Base-by-base conservation (phyloP, 345 rosid genomes). In the Lagerstroemia speciosa region DNA sequence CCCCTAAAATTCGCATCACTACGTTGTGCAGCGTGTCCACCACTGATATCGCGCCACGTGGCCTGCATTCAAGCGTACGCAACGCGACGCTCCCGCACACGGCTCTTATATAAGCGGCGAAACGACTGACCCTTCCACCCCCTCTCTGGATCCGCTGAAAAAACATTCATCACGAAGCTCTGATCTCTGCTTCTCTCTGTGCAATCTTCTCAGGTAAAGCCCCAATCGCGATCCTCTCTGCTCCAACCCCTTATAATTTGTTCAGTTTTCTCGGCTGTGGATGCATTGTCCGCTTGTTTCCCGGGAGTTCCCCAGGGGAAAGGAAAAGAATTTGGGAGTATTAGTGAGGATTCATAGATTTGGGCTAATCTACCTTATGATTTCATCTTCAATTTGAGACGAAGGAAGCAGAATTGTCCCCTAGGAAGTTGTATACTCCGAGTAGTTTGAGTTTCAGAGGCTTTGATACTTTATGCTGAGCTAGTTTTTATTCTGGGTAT, bases 121-220 rank as follows among this genome's bases (percentile, higher is more conserved):
- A 37, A 58, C n/a, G 58, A 29, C 2, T 0, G 27, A n/a, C 33
- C 14, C 15, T 34, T 30, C n/a, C n/a, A n/a, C 17, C 50, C 19
- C 52, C 66, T 50, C 27, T 14, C 26, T 6, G 38, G 40, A 26
- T 58, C 34, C 20, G 30, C 38, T 45, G 22, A 34, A 22, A 26
- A 31, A 24, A 37, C 38, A 64, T 30, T 32, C 22, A 14, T 0
- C 32, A 38, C 22, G 14, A 2, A 36, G 45, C 46, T 41, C 46
- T 9, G 15, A 40, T 34, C 7, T 37, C 46, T 8, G 67, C 62
- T 66, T 53, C 46, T 4, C 46, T 41, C 46, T 9, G 15, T 41
- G 46, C 46, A 46, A 19, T 75, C 75, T 33, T 52, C 67, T 58
- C 70, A 71, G 86, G 76, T 58, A 62, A 41, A 41, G 46, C 46